These are phyloP conservation scores for Cadophora luteo-olivacea DNA, from an alignment of 2,329 filamentous ascomycete species.

Conservation along the genomic window DNA sequence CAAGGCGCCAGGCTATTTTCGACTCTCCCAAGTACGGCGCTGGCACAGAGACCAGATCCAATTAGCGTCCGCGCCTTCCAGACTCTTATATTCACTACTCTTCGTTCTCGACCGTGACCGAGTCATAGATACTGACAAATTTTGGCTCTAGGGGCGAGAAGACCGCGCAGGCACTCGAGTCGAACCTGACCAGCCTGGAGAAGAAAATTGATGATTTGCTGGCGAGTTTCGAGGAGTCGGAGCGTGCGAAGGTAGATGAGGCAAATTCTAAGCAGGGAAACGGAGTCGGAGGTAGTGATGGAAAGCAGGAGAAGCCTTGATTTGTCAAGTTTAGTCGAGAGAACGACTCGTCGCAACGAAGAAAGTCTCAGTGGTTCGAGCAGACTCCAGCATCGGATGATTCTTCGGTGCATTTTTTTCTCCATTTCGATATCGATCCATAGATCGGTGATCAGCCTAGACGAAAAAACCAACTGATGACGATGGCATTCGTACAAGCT, in stretches of 20 bases:
- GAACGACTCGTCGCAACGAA: background rate
- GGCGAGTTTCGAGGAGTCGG: constrained; percentile 52
- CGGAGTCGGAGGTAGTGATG: background rate
- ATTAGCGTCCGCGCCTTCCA: background rate
- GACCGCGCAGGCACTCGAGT: constrained; percentile 58
- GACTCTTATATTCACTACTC: background rate
- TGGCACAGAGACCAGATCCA: background rate
- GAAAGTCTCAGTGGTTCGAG: too few species aligned
- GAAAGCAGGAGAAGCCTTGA: constrained; percentile 20
- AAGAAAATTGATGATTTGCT: constrained; percentile 62
- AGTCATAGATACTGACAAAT: constrained; percentile 13
- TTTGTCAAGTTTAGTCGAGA: background rate
- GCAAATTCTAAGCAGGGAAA: constrained; percentile 24
- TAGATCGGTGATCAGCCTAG: too few species aligned
- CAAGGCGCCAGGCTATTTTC: background rate
- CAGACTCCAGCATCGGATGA: too few species aligned
- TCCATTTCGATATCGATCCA: too few species aligned
- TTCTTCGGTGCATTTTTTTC: too few species aligned
- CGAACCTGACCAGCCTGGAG: constrained; percentile 58
- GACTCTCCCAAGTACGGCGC: background rate
- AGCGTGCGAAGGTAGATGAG: constrained; percentile 33
- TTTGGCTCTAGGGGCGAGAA: constrained; percentile 54
- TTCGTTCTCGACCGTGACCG: background rate
- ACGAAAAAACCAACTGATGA: too few species aligned
- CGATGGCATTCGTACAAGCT: too few species aligned